These are phyloP conservation scores for Phytophthora tubulina DNA, from an alignment of 352 stramenopile genomes.

Conservation along the genomic window DNA sequence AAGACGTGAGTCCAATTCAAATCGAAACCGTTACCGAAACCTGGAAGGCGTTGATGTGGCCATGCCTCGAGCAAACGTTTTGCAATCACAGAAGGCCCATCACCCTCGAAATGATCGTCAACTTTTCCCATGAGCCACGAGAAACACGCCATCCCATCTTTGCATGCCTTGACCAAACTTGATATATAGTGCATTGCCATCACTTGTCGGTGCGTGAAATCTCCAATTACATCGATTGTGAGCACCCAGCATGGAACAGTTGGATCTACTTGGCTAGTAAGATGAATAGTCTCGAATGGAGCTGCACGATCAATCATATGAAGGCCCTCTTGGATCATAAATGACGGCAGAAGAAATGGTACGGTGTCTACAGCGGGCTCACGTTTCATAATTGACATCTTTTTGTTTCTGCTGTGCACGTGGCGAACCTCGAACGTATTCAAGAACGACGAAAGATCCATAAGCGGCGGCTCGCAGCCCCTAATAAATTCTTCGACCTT, in stretches of 20 bases:
- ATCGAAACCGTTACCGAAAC: slow-evolving; percentile 6
- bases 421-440: slow-evolving; percentile 2
- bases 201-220: slow-evolving; percentile 4
- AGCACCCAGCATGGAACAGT: not conserved
- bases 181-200: slow-evolving; percentile 14
- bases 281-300: not conserved
- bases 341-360: not conserved
- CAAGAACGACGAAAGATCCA: slow-evolving; percentile 1
- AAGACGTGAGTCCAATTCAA: slow-evolving; percentile 11
- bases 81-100: not conserved
- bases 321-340: not conserved
- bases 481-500: slow-evolving; percentile 1
- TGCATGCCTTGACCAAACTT: not conserved
- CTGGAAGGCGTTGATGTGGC: not conserved
- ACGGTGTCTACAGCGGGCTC: too few relatives aligned
- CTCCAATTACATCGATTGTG: not conserved
- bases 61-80: not conserved
- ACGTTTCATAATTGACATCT: not conserved
- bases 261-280: not conserved
- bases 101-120: not conserved
- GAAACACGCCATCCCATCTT: slow-evolving; percentile 4
- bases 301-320: not conserved
- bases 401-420: not conserved
- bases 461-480: not conserved
- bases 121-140: slow-evolving; percentile 3